Percentiles rank a stretch among this genome's conserved stretches.
Evolutionary conservation across 257 asterid species (phyloP).

Genomic region (Linaria vulgaris): DNA sequence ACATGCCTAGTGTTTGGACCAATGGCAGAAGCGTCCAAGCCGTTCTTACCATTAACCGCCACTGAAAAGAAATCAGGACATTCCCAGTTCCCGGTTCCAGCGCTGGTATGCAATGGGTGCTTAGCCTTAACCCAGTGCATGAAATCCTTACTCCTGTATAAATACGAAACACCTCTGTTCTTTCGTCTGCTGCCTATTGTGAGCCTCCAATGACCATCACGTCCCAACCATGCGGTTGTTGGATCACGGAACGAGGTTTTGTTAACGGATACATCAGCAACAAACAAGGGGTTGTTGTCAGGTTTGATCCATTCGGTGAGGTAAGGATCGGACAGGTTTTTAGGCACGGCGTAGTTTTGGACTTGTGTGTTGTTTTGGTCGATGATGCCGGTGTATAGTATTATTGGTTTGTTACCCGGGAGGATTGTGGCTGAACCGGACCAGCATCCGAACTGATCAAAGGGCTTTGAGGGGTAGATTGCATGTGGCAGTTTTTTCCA

Average conservation of each 20-base stretch:
- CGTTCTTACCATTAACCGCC: constrained; percentile 26
- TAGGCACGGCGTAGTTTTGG: constrained; percentile 78
- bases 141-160: constrained; percentile 65
- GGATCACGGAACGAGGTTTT: constrained; percentile 76
- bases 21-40: constrained; percentile 46
- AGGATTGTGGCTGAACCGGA: constrained; percentile 76
- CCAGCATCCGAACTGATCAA: constrained; percentile 77
- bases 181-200: constrained; percentile 40
- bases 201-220: constrained; percentile 45
- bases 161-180: constrained; percentile 38
- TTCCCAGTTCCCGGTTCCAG: constrained; percentile 64
- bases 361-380: constrained; percentile 53
- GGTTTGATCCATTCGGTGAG: constrained; percentile 70
- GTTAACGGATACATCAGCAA: constrained; percentile 37
- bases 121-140: constrained; percentile 52
- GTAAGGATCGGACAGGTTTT: constrained; percentile 59
- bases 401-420: constrained; percentile 67
- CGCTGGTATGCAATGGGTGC: constrained; percentile 41
- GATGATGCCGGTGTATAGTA: constrained; percentile 72
- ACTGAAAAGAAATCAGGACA: constrained; percentile 80
- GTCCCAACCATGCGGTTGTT: constrained; percentile 68
- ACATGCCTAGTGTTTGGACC: constrained; percentile 52
- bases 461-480: constrained; percentile 56
- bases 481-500: constrained; percentile 55
- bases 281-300: constrained; percentile 61